Percentiles rank a stretch among this genome's conserved stretches.
These are phyloP conservation scores for Gypsophila paniculata DNA, from an alignment of 179 eudicot genomes.

Conservation along the genomic window DNA sequence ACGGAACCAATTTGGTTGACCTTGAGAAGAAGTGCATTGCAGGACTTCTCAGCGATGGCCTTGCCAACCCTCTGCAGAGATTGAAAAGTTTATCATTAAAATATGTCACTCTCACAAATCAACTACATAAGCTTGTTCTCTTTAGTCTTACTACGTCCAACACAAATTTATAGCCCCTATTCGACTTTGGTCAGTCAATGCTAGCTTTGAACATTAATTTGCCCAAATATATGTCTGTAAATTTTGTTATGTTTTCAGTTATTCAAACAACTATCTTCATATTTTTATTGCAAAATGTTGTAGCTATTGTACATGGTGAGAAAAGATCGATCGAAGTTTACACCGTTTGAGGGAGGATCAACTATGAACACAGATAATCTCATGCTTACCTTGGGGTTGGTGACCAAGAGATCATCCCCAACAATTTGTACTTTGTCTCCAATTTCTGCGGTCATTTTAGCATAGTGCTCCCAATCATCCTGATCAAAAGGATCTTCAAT, in stretches of 20 bases:
- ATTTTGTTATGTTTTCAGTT: too few relatives aligned
- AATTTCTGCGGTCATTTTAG: constrained; percentile 54
- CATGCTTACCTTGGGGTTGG: constrained; percentile 75
- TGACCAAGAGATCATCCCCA: constrained; percentile 94
- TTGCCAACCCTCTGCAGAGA: constrained; percentile 69
- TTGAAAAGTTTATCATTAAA: neutral
- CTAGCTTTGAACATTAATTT: too few relatives aligned
- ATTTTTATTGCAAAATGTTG: neutral
- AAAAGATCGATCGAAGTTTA: neutral
- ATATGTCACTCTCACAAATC: neutral
- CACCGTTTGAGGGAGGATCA: neutral
- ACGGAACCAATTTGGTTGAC: constrained; percentile 93
- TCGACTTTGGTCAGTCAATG: too few relatives aligned
- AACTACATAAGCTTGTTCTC: neutral
- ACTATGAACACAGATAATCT: neutral
- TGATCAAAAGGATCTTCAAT: constrained; percentile 95
- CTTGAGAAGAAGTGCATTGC: constrained; percentile 92
- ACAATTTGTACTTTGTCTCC: constrained; percentile 82
- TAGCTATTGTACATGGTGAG: neutral
- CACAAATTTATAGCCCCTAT: too few relatives aligned
- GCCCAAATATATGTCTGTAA: too few relatives aligned
- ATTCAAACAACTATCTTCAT: too few relatives aligned
- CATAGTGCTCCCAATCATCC: constrained; percentile 94
- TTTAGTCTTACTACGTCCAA: neutral
- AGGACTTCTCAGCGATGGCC: constrained; percentile 63